These are phyloP conservation scores for Chloris gayana DNA, from an alignment of 176 grass and related monocot genomes.

Conservation along the genomic window DNA sequence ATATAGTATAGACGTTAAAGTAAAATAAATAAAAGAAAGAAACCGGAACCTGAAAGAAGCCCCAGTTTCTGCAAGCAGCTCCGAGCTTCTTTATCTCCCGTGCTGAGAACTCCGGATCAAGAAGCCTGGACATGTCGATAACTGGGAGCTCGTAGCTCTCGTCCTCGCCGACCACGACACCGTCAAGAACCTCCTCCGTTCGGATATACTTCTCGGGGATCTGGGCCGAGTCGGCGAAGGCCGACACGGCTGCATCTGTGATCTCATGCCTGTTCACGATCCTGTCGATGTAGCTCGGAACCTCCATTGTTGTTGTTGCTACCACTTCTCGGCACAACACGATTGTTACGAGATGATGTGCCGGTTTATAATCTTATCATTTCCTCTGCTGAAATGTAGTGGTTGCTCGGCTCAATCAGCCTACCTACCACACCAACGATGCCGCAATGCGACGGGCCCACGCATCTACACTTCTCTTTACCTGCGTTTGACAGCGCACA, in stretches of 20 bases:
- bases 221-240: not conserved
- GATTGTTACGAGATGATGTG: not conserved
- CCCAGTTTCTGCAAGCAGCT: constrained; percentile 19
- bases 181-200: not conserved
- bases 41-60: constrained; percentile 23
- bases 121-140: constrained; percentile 2
- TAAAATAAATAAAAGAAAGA: not conserved
- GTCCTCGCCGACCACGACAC: not conserved
- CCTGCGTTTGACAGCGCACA: too few relatives aligned
- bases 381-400: not conserved
- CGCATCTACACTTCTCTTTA: not conserved
- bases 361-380: not conserved
- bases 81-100: constrained; percentile 15
- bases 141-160: constrained; percentile 21
- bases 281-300: not conserved
- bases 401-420: not conserved
- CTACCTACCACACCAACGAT: not conserved
- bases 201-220: constrained; percentile 14
- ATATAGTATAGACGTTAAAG: too few relatives aligned
- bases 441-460: not conserved
- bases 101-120: not conserved
- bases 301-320: not conserved
- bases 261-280: not conserved
- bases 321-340: not conserved
- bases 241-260: not conserved